phyloP scores from a whole-genome alignment of 805 yeast species.

The Sugiyamaella marilandica region DNA sequence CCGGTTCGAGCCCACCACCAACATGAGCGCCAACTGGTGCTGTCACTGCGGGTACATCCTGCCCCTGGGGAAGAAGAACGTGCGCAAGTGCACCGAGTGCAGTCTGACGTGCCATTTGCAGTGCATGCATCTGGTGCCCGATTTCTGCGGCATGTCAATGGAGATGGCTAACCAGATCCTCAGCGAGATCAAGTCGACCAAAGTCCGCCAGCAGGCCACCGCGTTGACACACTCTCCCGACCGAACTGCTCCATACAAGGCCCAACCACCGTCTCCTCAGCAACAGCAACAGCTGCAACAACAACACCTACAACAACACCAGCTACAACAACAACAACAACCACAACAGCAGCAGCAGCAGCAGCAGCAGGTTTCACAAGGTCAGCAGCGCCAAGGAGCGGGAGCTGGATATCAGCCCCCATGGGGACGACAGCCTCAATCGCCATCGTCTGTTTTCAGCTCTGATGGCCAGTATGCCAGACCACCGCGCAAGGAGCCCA shows the following conservation, averaged over 20 bases:
- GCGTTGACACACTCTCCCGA: constrained; percentile 11
- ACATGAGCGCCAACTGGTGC: constrained; percentile 98
- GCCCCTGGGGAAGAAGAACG: constrained; percentile 92
- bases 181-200: constrained; percentile 74
- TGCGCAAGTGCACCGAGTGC: constrained; percentile 84
- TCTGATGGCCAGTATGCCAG: background rate
- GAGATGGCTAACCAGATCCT: constrained; percentile 90
- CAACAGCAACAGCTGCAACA: constrained; percentile 25
- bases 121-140: constrained; percentile 94
- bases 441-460: background rate
- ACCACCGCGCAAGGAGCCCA: constrained; percentile 25
- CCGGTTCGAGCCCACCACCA: constrained; percentile 85
- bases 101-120: constrained; percentile 90
- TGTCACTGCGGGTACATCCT: constrained; percentile 97
- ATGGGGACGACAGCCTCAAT: background rate
- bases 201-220: constrained; percentile 33
- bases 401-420: background rate
- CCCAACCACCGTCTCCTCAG: background rate
- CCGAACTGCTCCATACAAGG: background rate
- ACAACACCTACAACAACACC: constrained; percentile 11
- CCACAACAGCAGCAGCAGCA: background rate
- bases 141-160: constrained; percentile 98
- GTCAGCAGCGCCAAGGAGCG: background rate
- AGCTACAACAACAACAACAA: no score
- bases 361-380: background rate